Evolutionary conservation across 1,284 basidiomycete species (phyloP).

Genomic region (Fomitopsis pinicola): DNA sequence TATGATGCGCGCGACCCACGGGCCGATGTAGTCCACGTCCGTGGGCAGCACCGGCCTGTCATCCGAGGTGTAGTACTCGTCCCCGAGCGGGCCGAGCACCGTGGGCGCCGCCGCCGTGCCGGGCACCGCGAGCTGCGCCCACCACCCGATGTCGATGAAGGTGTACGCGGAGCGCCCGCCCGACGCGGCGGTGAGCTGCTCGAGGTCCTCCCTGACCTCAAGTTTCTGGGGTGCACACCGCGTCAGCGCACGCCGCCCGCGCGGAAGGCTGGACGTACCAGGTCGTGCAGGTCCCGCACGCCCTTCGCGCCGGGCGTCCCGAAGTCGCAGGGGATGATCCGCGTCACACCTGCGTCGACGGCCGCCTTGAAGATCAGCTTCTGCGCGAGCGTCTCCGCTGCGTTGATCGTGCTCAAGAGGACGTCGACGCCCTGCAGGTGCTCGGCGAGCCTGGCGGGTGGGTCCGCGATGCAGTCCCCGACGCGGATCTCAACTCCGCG

Average conservation of each 20-base stretch:
- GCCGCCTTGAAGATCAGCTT: constrained; percentile 13
- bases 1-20: constrained; percentile 19
- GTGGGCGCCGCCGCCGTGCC: not conserved
- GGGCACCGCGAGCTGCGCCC: constrained; percentile 20
- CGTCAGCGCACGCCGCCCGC: not conserved
- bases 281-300: constrained; percentile 13
- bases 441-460: constrained; percentile 7
- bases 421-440: constrained; percentile 12
- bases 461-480: constrained; percentile 8
- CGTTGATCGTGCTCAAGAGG: constrained; percentile 12
- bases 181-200: constrained; percentile 11
- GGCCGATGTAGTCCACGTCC: constrained; percentile 14
- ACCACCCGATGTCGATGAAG: constrained; percentile 24
- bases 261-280: constrained; percentile 2
- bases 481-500: constrained; percentile 15
- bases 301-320: constrained; percentile 12
- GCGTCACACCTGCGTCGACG: constrained; percentile 15
- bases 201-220: constrained; percentile 13
- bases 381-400: constrained; percentile 7
- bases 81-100: not conserved
- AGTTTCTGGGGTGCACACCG: constrained; percentile 14
- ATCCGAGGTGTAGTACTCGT: constrained; percentile 3
- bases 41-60: constrained; percentile 15
- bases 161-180: constrained; percentile 11
- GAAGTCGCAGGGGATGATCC: constrained; percentile 16